Percentiles rank a stretch among this genome's conserved stretches.
Evolutionary conservation across 2,329 filamentous ascomycete species (phyloP).

Genomic region (Pseudocercospora cruenta): DNA sequence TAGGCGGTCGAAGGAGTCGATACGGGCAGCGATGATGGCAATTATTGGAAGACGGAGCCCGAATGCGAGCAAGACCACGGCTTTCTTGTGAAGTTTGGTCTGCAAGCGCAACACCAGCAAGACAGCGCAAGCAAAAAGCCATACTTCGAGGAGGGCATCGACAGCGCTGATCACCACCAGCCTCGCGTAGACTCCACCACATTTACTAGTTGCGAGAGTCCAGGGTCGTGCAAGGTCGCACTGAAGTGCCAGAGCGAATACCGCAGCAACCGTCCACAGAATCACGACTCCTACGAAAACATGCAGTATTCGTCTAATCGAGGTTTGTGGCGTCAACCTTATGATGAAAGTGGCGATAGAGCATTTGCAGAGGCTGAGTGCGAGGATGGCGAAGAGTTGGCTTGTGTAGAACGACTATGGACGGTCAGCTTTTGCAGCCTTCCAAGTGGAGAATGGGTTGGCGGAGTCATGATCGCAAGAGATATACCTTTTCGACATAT

Average conservation of each 20-base stretch:
- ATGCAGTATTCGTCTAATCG: slow-evolving; percentile 13
- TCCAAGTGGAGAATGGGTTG: neutral
- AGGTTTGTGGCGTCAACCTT: slow-evolving; percentile 23
- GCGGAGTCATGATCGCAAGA: neutral
- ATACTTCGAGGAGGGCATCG: slow-evolving; percentile 21
- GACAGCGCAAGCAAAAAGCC: slow-evolving; percentile 16
- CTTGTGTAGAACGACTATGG: slow-evolving; percentile 23
- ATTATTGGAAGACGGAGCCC: slow-evolving; percentile 22
- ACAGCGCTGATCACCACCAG: slow-evolving; percentile 14
- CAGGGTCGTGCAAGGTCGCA: slow-evolving; percentile 22
- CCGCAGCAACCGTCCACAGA: slow-evolving; percentile 20
- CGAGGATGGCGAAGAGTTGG: slow-evolving; percentile 21
- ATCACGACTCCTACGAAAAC: slow-evolving; percentile 15
- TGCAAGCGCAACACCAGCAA: slow-evolving; percentile 20
- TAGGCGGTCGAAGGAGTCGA: slow-evolving; percentile 14
- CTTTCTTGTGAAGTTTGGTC: slow-evolving; percentile 19
- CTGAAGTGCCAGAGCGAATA: slow-evolving; percentile 25
- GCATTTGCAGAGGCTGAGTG: slow-evolving; percentile 23
- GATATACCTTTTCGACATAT: slow-evolving; percentile 17
- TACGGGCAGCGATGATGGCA: slow-evolving; percentile 18
- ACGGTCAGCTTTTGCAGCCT: neutral
- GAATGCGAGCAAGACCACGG: slow-evolving; percentile 22
- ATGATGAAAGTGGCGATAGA: slow-evolving; percentile 26
- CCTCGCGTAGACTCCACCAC: slow-evolving; percentile 12
- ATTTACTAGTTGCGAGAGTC: slow-evolving; percentile 9